phyloP scores from a whole-genome alignment of 2,329 filamentous ascomycete species.

The Tolypocladium amazonense region DNA sequence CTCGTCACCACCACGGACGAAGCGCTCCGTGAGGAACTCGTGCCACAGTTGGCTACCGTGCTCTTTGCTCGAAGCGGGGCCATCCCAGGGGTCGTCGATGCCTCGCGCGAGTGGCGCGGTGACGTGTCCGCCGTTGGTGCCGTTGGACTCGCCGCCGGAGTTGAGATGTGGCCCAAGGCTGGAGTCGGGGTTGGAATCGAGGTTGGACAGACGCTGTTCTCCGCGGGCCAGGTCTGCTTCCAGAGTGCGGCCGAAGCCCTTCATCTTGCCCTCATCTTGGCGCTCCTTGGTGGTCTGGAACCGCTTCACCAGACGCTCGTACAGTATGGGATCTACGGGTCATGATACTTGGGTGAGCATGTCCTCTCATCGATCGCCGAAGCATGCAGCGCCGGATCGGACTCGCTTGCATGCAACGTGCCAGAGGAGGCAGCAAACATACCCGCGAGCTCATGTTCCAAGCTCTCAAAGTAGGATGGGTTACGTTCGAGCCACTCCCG shows the following conservation, averaged over 20 bases:
- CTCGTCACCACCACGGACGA: conserved; percentile 61
- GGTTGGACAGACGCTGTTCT: conserved; percentile 60
- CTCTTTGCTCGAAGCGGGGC: conserved; percentile 33
- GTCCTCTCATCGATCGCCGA: background rate
- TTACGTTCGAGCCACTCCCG: conserved; percentile 65
- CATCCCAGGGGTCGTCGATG: conserved; percentile 15
- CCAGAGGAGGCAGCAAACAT: conserved; percentile 8
- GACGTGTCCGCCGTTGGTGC: conserved; percentile 24
- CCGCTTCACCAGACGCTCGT: conserved; percentile 67
- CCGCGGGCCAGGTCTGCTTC: conserved; percentile 68
- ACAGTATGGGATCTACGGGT: conserved; percentile 60
- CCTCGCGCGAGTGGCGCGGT: background rate
- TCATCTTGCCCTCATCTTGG: conserved; percentile 58
- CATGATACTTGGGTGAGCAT: background rate
- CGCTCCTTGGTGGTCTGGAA: conserved; percentile 67
- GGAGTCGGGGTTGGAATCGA: conserved; percentile 19
- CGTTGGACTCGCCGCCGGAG: conserved; percentile 38
- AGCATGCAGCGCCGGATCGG: background rate
- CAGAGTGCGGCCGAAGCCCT: conserved; percentile 70
- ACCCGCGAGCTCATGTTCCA: conserved; percentile 47
- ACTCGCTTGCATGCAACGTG: no score
- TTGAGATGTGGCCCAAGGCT: conserved; percentile 18
- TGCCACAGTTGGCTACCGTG: conserved; percentile 61
- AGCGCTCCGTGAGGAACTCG: conserved; percentile 61
- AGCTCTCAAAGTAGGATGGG: conserved; percentile 55